Evolutionary conservation across 257 asterid genomes (phyloP).

Genomic region (Solanum appendiculatum): DNA sequence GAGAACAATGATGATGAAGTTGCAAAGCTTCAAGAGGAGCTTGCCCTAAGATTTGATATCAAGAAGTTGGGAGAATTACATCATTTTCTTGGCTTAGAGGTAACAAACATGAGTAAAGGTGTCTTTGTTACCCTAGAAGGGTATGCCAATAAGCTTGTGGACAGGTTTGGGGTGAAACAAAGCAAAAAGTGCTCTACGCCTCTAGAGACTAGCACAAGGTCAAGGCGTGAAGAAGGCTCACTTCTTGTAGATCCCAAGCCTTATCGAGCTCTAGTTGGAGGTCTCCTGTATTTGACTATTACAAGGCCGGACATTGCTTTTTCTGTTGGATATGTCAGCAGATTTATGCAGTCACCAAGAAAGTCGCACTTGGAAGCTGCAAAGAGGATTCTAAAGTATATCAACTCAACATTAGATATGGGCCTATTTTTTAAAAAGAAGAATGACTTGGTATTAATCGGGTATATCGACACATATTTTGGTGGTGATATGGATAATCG

Average conservation of each 20-base stretch:
- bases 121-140: not conserved
- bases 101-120: not conserved
- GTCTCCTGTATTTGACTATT: not conserved
- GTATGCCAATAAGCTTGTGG: not conserved
- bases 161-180: not conserved
- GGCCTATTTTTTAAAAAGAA: not conserved
- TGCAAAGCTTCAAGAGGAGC: not conserved
- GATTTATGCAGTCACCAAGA: not conserved
- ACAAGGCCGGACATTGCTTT: not conserved
- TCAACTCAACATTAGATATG: not conserved
- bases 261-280: not conserved
- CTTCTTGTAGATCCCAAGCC: not conserved
- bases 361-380: not conserved
- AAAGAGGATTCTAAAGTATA: not conserved
- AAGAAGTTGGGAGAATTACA: not conserved
- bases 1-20: not conserved
- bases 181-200: no score
- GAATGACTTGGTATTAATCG: not conserved
- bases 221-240: not conserved
- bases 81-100: not conserved
- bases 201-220: not conserved
- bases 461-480: not conserved
- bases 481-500: not conserved
- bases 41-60: not conserved
- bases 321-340: not conserved